phyloP scores from a whole-genome alignment of 2,329 filamentous ascomycete species.

The Cercospora sp. region DNA sequence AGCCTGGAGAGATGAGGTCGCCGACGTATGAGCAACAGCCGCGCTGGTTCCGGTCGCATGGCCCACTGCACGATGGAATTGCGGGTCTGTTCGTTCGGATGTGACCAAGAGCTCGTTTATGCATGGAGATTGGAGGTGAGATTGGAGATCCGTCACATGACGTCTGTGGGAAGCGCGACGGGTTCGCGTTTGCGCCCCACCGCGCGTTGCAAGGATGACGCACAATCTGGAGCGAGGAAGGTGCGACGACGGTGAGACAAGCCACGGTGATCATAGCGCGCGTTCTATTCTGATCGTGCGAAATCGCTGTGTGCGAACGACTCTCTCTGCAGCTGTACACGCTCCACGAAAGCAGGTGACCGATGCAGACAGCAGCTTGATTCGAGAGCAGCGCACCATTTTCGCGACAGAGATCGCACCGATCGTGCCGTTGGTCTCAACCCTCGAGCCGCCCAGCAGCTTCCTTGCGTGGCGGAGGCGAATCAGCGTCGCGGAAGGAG shows the following conservation, averaged over 20 bases:
- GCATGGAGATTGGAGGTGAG: not conserved
- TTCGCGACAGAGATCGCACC: not conserved
- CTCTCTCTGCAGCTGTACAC: too few relatives aligned
- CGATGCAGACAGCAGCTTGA: not conserved
- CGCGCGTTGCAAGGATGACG: not conserved
- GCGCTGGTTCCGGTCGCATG: not conserved
- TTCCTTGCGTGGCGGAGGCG: not conserved
- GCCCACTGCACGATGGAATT: constrained; percentile 4
- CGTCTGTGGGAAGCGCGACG: not conserved
- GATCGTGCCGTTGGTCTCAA: not conserved
- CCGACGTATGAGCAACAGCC: not conserved
- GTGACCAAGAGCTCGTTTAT: not conserved
- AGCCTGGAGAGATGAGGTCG: constrained; percentile 2
- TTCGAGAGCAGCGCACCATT: not conserved
- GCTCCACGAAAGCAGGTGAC: not conserved
- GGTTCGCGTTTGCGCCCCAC: not conserved
- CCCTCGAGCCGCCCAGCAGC: not conserved
- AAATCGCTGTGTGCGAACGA: not conserved
- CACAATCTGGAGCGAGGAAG: not conserved
- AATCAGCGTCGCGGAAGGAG: not conserved
- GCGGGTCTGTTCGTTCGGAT: not conserved
- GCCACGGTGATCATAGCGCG: not conserved
- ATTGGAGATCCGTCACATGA: not conserved
- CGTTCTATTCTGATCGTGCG: not conserved
- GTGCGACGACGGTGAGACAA: not conserved